Conservation (phyloP, 192 early-diverging fungal species). For the Coemansia sp. region DNA sequence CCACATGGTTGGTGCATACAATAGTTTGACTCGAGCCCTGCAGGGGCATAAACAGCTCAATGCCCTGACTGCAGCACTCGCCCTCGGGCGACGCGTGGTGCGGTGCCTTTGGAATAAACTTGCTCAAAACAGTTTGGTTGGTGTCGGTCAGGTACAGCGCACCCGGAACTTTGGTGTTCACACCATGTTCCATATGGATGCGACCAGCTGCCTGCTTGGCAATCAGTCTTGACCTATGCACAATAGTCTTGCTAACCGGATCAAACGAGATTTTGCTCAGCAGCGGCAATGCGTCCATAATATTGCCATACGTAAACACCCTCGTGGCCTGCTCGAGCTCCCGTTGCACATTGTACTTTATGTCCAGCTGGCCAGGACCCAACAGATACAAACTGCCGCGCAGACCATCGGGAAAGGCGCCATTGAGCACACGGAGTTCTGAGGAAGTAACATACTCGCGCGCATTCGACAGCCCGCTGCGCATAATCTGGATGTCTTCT, state of each 20-base stretch:
- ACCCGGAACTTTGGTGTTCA: constrained; percentile 64
- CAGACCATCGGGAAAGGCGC: constrained; percentile 65
- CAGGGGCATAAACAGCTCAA: constrained; percentile 58
- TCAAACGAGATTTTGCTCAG: constrained; percentile 70
- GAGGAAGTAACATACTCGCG: constrained; percentile 47
- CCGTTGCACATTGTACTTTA: constrained; percentile 64
- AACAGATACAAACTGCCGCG: constrained; percentile 66
- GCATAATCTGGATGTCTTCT: constrained; percentile 38
- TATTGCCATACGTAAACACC: constrained; percentile 66
- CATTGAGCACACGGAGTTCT: constrained; percentile 55
- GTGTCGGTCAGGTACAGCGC: constrained; percentile 66
- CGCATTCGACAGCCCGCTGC: constrained; percentile 60
- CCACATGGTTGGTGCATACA: constrained; percentile 68
- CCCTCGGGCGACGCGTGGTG: constrained; percentile 60
- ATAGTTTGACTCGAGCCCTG: constrained; percentile 65
- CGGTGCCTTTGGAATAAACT: constrained; percentile 61
- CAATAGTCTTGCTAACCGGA: constrained; percentile 57
- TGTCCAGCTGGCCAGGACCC: constrained; percentile 67
- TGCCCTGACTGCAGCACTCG: constrained; percentile 66
- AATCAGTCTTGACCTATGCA: constrained; percentile 61
- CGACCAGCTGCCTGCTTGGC: constrained; percentile 63
- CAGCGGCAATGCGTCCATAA: constrained; percentile 73
- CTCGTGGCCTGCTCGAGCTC: constrained; percentile 67
- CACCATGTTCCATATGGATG: constrained; percentile 71
- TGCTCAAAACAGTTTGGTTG: constrained; percentile 69